Base-by-base conservation (phyloP, 2,329 filamentous ascomycete genomes). In the Fusarium avenaceum region DNA sequence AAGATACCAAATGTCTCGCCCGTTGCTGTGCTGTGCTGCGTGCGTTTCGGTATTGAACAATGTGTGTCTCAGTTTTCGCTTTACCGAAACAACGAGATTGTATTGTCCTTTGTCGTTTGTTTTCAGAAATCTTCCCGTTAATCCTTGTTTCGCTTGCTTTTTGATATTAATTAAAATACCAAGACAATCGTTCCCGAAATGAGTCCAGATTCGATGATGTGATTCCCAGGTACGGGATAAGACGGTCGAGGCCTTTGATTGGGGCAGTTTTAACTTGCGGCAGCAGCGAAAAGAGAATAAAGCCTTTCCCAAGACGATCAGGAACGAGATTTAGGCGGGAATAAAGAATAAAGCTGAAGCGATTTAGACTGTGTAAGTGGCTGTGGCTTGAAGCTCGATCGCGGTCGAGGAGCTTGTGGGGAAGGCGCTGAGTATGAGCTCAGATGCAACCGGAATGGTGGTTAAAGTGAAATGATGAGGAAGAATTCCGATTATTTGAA, bases 191-290 rank as follows among this genome's bases (percentile, higher is more conserved):
- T 24, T 44, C 22, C 32, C 8, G n/a, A 47, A 38, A 39, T 28
- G 38, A 42, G 43, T 67, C 57, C 35, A 66, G 62, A 66, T 45
- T 24, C 32, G 44, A 56, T 54, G 51, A 30, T 13, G 33, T 38
- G 38, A 55, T 53, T 28, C 43, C 48, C 59, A 43, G 48, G 43
- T 45, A 63, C 57, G 38, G 57, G 38, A 63, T 60, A 71, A 59
- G 40, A 46, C 43, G 58, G 43, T 70, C 69, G 70, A 72, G 69
- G 54, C 69, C 65, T 46, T 61, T 22, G 46, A 50, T 70, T 38
- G 8, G 33, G 33, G 24, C 24, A 24, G 24, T 24, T 24, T 24
- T 24, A 24, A 24, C 24, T 24, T 24, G 33, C 50, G 56, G 63
- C 45, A 63, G 33, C 63, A 51, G 63, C 32, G 63, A 58, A 50